Evolutionary conservation across 192 early-diverging fungal species (phyloP), one percentile per base, ranked within the genome.

Genomic region (Linnemannia schmuckeri): DNA sequence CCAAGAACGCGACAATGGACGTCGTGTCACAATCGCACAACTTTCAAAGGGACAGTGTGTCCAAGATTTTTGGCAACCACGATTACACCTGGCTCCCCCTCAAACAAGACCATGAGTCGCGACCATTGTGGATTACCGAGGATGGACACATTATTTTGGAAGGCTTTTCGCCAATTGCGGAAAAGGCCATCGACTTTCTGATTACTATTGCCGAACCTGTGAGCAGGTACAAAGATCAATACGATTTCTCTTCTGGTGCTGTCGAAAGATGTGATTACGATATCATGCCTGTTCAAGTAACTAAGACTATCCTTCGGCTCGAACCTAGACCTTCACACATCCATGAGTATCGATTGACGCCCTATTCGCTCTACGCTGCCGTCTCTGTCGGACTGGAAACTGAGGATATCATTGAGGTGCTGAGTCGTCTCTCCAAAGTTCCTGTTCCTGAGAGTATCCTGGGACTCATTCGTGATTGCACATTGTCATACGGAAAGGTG

Each of bases 151-250:
- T 99, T 77, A 96, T 97, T 61, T 91, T 99, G 1, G 99, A 99
- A 91, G 96, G 96, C 20, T 99, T 99, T 73, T 99, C 98, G 12
- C 97, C 97, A 8, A 97, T 99, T 82, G 94, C 97, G 13, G 96
- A 97, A 77, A 95, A 98, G 80, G 98, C 98, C 0, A 96, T 97
- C 69, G 99, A 99, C 91, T 98, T 99, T 84, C 87, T 99, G 22
- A 96, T 97, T 66, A 95, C 98, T 24, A 97, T 99, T 75, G 96
- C 97, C 71, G 99, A 99, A 83, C 99, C 99, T 66, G 92, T 99
- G 7, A 96, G 95, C 82, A 92, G 96, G 84, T 94, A 92, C 20
- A 88, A 57, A 76, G 88, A 57, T 75, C 85, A 71, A 81, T 81
- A 49, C 90, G 88, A 78, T 80, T n/a, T 74, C 24, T 9, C 18